Evolutionary conservation across 2,329 filamentous ascomycete species (phyloP).

Genomic region (Aspergillus candidus): DNA sequence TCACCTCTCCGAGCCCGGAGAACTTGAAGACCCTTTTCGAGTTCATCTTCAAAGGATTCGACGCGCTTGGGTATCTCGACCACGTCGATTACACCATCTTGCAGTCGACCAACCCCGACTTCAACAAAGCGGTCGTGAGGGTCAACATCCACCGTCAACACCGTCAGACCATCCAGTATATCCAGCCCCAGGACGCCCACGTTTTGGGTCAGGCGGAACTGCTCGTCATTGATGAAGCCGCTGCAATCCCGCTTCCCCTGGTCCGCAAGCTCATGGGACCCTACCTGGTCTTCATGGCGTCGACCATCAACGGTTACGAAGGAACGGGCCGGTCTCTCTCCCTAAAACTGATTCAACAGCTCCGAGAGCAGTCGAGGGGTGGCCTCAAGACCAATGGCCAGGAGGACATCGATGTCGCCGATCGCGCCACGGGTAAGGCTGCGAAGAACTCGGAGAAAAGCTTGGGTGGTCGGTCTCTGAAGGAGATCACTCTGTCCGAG

Average conservation of each 20-base stretch:
- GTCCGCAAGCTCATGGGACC: conserved; percentile 93
- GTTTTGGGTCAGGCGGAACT: conserved; percentile 92
- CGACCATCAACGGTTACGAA: conserved; percentile 98
- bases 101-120: conserved; percentile 95
- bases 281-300: conserved; percentile 98
- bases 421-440: conserved; percentile 70
- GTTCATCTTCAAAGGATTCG: conserved; percentile 97
- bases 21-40: conserved; percentile 98
- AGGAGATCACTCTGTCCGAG: conserved; percentile 87
- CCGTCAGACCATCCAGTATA: conserved; percentile 97
- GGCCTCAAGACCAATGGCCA: conserved; percentile 48
- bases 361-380: conserved; percentile 82
- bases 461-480: conserved; percentile 67
- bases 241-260: conserved; percentile 87
- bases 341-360: conserved; percentile 92
- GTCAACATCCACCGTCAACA: conserved; percentile 95
- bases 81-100: conserved; percentile 97
- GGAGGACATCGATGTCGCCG: conserved; percentile 61
- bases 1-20: conserved; percentile 94
- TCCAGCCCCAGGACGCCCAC: conserved; percentile 92
- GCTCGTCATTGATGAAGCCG: conserved; percentile 93
- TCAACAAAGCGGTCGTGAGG: conserved; percentile 97
- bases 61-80: conserved; percentile 86
- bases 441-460: conserved; percentile 57
- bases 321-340: conserved; percentile 92